These are phyloP conservation scores for Cryptococcus sp. DNA, from an alignment of 1,284 basidiomycete species.

Conservation along the genomic window DNA sequence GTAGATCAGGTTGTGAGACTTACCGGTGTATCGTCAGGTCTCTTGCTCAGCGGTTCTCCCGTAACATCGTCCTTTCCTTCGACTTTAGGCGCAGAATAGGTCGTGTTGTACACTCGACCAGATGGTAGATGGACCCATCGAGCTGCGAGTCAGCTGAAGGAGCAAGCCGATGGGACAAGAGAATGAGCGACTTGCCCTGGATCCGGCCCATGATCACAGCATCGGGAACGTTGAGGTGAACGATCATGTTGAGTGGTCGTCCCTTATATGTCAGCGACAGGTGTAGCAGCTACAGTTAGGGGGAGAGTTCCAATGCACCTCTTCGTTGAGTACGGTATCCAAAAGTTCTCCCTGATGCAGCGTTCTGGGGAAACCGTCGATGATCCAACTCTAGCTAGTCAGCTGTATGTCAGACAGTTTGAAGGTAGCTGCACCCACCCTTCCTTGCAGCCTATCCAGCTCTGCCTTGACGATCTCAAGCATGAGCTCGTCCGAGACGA, in stretches of 20 bases:
- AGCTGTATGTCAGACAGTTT: neutral
- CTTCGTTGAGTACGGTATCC: slow-evolving; percentile 51
- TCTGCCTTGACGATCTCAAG: slow-evolving; percentile 44
- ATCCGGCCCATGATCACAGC: slow-evolving; percentile 84
- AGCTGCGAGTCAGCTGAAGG: too few species aligned
- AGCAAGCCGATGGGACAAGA: too few species aligned
- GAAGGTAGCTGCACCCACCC: slow-evolving; percentile 20
- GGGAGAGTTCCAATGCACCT: slow-evolving; percentile 32
- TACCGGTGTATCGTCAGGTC: slow-evolving; percentile 90
- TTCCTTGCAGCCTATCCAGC: slow-evolving; percentile 40
- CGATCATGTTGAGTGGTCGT: slow-evolving; percentile 68
- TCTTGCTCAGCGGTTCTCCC: slow-evolving; percentile 79
- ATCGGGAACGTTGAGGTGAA: slow-evolving; percentile 89
- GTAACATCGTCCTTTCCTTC: slow-evolving; percentile 86
- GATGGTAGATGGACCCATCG: slow-evolving; percentile 91
- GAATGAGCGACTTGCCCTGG: slow-evolving; percentile 49
- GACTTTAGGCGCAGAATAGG: slow-evolving; percentile 82
- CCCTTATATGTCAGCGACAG: slow-evolving; percentile 32
- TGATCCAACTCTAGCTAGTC: slow-evolving; percentile 61
- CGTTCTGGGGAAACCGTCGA: slow-evolving; percentile 96
- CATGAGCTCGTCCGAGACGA: slow-evolving; percentile 47
- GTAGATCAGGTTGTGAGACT: slow-evolving; percentile 43
- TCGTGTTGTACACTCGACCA: slow-evolving; percentile 88
- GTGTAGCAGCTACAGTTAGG: neutral
- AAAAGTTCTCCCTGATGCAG: slow-evolving; percentile 80